phyloP scores from a whole-genome alignment of 2,329 filamentous ascomycete species.

The Epichloe sibirici region DNA sequence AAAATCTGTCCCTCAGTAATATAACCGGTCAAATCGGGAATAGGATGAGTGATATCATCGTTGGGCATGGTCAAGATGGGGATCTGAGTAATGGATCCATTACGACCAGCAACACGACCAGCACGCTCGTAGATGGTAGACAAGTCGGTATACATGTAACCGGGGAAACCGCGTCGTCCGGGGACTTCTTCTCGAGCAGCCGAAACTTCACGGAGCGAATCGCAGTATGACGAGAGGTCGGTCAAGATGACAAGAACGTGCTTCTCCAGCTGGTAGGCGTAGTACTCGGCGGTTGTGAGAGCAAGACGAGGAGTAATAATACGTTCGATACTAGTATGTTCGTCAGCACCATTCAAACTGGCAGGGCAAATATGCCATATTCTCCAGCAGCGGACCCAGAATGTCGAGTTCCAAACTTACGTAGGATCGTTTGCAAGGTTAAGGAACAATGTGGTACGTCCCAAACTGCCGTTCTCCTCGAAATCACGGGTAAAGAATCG shows the following conservation, averaged over 20 bases:
- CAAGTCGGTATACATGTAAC: conserved; percentile 99
- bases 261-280: conserved; percentile 99
- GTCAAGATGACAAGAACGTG: conserved; percentile 98
- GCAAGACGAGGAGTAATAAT: conserved; percentile 98
- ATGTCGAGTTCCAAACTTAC: conserved; percentile 38
- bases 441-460: conserved; percentile 92
- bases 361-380: no score
- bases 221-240: conserved; percentile 94
- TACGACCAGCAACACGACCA: conserved; percentile 90
- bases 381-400: no score
- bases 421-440: conserved; percentile 99
- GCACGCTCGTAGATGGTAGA: conserved; percentile 99
- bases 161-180: conserved; percentile 96
- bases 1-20: conserved; percentile 99
- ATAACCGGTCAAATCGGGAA: conserved; percentile 96
- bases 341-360: neutral
- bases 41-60: conserved; percentile 98
- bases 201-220: conserved; percentile 96
- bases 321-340: conserved; percentile 72
- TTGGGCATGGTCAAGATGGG: conserved; percentile 99
- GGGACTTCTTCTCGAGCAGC: conserved; percentile 97
- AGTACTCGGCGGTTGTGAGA: conserved; percentile 97
- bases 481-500: conserved; percentile 98
- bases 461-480: conserved; percentile 97
- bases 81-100: conserved; percentile 98